Evolutionary conservation across 495 filamentous ascomycete genomes (phyloP).

Genomic region (Immersiella caudata): DNA sequence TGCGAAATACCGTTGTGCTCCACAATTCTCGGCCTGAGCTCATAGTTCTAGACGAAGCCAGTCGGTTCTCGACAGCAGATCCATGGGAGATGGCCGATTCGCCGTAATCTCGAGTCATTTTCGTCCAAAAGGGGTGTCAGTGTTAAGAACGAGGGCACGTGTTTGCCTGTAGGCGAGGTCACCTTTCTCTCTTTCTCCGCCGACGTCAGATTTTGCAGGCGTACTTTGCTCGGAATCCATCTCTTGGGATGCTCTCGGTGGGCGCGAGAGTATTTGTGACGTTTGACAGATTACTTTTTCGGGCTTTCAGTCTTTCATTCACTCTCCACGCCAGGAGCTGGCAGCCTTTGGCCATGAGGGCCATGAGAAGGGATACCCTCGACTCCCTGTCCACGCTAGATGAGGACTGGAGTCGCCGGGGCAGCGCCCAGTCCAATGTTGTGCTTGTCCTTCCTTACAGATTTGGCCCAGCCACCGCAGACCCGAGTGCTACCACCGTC

Average conservation of each 20-base stretch:
- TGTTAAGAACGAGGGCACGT: conserved; percentile 1
- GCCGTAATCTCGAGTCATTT: background rate
- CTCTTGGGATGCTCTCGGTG: background rate
- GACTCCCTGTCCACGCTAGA: conserved; percentile 27
- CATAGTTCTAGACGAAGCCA: background rate
- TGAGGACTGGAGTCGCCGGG: conserved; percentile 21
- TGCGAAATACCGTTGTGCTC: background rate
- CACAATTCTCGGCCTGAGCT: background rate
- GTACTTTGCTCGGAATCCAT: background rate
- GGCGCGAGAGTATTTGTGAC: background rate
- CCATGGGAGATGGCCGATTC: background rate
- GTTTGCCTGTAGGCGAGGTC: background rate
- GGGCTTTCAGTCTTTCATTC: background rate
- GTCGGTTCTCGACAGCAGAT: background rate
- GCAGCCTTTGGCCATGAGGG: conserved; percentile 19
- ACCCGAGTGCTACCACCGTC: conserved; percentile 21
- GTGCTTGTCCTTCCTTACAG: conserved; percentile 18
- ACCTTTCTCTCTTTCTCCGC: background rate
- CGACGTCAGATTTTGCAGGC: background rate
- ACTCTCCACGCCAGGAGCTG: background rate
- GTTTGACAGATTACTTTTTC: conserved; percentile 3
- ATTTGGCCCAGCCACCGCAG: conserved; percentile 16
- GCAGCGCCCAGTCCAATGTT: conserved; percentile 24
- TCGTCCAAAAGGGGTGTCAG: background rate
- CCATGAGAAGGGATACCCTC: conserved; percentile 23